Evolutionary conservation across 768 basidiomycete species (phyloP).

Genomic region (Guyanaporus albipodus): DNA sequence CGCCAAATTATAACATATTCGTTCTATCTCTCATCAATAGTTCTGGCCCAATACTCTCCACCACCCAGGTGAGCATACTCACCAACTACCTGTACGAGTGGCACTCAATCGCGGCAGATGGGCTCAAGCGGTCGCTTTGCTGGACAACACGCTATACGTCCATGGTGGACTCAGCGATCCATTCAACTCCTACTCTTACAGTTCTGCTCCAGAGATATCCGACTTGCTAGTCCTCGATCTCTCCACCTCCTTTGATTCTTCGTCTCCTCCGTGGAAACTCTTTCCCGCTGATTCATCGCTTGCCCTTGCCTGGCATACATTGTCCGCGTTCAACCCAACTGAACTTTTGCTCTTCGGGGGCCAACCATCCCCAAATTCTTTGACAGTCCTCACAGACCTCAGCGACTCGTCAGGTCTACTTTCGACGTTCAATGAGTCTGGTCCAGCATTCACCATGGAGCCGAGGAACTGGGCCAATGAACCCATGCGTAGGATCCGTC

Average conservation of each 20-base stretch:
- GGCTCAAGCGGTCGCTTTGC: constrained; percentile 69
- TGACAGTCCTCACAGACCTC: constrained; percentile 43
- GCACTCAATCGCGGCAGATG: constrained; percentile 51
- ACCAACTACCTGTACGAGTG: neutral
- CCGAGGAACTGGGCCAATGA: constrained; percentile 54
- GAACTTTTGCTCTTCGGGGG: constrained; percentile 72
- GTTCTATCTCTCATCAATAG: constrained; percentile 14
- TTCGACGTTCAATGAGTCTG: constrained; percentile 35
- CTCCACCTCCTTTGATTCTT: constrained; percentile 50
- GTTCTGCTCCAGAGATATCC: constrained; percentile 66
- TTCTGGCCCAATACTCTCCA: constrained; percentile 23
- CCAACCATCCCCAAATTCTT: constrained; percentile 57
- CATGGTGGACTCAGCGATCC: constrained; percentile 81
- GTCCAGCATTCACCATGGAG: constrained; percentile 47
- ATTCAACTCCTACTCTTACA: constrained; percentile 65
- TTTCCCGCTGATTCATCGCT: constrained; percentile 51
- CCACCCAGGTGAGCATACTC: constrained; percentile 20
- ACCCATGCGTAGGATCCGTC: constrained; percentile 74
- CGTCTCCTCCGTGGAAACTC: constrained; percentile 66
- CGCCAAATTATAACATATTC: constrained; percentile 2
- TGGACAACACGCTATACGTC: constrained; percentile 60
- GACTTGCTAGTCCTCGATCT: constrained; percentile 72
- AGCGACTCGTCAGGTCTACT: constrained; percentile 65
- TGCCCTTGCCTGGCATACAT: constrained; percentile 72
- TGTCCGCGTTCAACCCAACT: constrained; percentile 59